Base-by-base conservation (phyloP, 2,329 filamentous ascomycete species). In the Aspergillus oerlinghausenensis region DNA sequence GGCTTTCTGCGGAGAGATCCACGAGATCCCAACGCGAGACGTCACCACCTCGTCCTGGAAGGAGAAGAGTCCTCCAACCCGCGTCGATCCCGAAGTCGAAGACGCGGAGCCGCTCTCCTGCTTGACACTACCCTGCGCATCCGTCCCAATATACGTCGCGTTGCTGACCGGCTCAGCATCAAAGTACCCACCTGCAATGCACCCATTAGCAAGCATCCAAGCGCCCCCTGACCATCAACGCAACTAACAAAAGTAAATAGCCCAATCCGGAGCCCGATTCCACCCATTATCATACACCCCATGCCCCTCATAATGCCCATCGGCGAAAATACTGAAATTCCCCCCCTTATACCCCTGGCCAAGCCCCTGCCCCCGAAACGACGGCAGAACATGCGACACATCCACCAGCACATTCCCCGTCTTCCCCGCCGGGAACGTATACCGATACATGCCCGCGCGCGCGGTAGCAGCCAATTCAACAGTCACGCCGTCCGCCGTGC, bases 271-370 rank as follows among this genome's bases (percentile, higher is more conserved):
- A 1, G 84, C 79, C 35, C 80, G 74, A 57, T 88, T 88, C 85
- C 85, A 88, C 14, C 86, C 84, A 66, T 87, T 86, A 53, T 88
- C 80, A 66, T 88, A 88, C 0, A 80, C 80, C 0, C 86, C 85
- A 40, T 74, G 79, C 0, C 85, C 86, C 49, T 81, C 79, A 62
- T 88, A 88, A 54, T 79, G 79, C 0, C 78, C 76, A 43, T 82
- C 79, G 0, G 68, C 63, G n/a, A 73, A 70, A 2, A 86, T 75
- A 1, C 73, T 73, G 29, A 89, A 82, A 48, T 78, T 79, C 0
- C 86, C 86, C n/a, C 81, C 81, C 5, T 83, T 75, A 64, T 87
- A 88, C 38, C 79, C 77, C 67, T 88, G 86, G n/a, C 82, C 81
- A 35, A 86, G 76, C 0, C 83, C 82, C 61, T 83, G 76, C 0